Evolutionary conservation across 2,329 filamentous ascomycete genomes (phyloP).

Genomic region (Colletotrichum tamarilloi): DNA sequence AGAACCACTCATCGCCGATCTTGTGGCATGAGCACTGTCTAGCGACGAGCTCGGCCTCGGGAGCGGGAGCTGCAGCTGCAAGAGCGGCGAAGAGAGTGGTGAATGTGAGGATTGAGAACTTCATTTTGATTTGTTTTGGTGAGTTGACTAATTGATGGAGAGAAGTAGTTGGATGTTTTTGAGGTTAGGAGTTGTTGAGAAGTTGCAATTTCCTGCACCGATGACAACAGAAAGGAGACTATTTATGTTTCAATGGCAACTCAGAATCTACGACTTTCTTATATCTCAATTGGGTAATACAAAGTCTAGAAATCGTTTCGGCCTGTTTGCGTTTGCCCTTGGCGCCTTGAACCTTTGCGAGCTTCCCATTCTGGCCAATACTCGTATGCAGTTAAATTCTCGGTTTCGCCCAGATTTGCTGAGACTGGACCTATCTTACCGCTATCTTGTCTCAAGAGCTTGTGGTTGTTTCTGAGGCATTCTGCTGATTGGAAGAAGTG

Average conservation of each 20-base stretch:
- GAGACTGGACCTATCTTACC: background rate
- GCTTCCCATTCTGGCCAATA: background rate
- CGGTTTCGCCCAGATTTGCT: background rate
- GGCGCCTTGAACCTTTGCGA: background rate
- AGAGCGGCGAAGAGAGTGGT: conserved; percentile 3
- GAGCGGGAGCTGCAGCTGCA: background rate
- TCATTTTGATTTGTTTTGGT: background rate
- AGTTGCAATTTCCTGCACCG: background rate
- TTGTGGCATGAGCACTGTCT: conserved; percentile 19
- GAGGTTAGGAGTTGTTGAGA: background rate
- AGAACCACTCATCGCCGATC: background rate
- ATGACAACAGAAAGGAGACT: background rate
- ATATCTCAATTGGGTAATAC: background rate
- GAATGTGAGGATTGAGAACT: conserved; percentile 14
- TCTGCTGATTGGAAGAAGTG: background rate
- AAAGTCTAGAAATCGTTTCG: background rate
- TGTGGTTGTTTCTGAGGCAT: background rate
- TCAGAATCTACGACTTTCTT: background rate
- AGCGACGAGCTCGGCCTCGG: conserved; percentile 1
- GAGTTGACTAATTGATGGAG: background rate
- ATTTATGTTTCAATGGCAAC: background rate
- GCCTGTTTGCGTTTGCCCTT: too few relatives aligned
- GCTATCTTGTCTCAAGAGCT: background rate
- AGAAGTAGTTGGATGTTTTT: background rate
- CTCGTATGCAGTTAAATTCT: background rate